Percentiles rank a stretch among this genome's conserved stretches.
Conservation (phyloP, 306 rosid genomes). For the Cicer arietinum region DNA sequence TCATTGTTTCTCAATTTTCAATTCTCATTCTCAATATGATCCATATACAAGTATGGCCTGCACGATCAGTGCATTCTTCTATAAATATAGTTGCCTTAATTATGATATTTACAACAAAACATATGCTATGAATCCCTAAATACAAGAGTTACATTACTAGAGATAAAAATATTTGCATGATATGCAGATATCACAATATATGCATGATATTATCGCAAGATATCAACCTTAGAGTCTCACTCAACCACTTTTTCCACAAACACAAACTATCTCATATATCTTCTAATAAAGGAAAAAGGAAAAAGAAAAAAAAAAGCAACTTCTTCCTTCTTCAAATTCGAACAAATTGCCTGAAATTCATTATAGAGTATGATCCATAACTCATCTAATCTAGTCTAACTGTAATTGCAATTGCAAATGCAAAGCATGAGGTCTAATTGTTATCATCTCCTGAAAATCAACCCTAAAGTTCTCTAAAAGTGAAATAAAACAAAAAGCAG, state of each 20-base stretch:
- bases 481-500: not conserved
- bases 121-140: not conserved
- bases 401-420: too few relatives aligned
- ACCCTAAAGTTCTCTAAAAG: slow-evolving; percentile 22
- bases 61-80: not conserved
- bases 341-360: not conserved
- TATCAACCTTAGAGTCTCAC: slow-evolving; percentile 4
- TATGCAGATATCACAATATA: not conserved
- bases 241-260: slow-evolving; percentile 11
- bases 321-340: not conserved
- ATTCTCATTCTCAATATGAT: not conserved
- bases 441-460: slow-evolving; percentile 33
- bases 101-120: not conserved
- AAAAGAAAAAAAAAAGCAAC: not conserved
- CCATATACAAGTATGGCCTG: not conserved
- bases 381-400: too few relatives aligned
- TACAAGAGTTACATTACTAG: not conserved
- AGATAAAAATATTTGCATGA: not conserved
- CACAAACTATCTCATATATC: not conserved
- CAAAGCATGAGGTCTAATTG: slow-evolving; percentile 14
- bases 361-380: not conserved
- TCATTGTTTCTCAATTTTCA: not conserved
- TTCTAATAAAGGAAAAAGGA: not conserved
- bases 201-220: not conserved
- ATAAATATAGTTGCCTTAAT: not conserved